phyloP scores from a whole-genome alignment of 176 grass and related monocot species.

The Tillandsia fasciculata region DNA sequence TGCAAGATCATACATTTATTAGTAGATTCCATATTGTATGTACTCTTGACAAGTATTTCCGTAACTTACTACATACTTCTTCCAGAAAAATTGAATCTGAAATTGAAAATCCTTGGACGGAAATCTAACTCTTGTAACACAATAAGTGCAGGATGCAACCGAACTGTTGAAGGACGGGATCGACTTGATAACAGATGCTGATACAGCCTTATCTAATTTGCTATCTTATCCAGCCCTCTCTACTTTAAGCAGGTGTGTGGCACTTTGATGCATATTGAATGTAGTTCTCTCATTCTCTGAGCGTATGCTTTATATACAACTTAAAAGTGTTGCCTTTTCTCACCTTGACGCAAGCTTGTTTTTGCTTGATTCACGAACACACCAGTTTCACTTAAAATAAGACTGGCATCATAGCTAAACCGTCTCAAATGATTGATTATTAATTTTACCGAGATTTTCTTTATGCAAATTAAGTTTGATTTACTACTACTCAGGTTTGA shows the following conservation, averaged over 20 bases:
- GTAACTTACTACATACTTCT: not conserved
- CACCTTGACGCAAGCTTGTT: not conserved
- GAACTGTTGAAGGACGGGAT: slow-evolving; percentile 87
- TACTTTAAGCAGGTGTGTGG: slow-evolving; percentile 64
- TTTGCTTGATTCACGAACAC: not conserved
- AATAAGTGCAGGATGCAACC: slow-evolving; percentile 53
- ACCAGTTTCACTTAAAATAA: too few relatives aligned
- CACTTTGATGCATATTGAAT: not conserved
- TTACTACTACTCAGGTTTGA: not conserved
- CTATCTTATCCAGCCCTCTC: slow-evolving; percentile 76
- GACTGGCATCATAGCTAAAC: not conserved
- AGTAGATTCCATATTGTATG: not conserved
- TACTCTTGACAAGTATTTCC: too few relatives aligned
- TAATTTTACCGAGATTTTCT: not conserved
- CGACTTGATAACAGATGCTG: slow-evolving; percentile 79
- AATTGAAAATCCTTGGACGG: not conserved
- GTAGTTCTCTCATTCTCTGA: not conserved
- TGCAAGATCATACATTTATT: not conserved
- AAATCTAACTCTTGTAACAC: not conserved
- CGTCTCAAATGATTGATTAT: not conserved
- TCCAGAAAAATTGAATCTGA: not conserved
- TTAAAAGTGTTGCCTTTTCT: not conserved
- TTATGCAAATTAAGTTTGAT: not conserved
- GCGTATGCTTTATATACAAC: not conserved
- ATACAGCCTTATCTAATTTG: slow-evolving; percentile 59